Evolutionary conservation across 768 basidiomycete genomes (phyloP).

Genomic region (Strobilomyces echinocephalus): DNA sequence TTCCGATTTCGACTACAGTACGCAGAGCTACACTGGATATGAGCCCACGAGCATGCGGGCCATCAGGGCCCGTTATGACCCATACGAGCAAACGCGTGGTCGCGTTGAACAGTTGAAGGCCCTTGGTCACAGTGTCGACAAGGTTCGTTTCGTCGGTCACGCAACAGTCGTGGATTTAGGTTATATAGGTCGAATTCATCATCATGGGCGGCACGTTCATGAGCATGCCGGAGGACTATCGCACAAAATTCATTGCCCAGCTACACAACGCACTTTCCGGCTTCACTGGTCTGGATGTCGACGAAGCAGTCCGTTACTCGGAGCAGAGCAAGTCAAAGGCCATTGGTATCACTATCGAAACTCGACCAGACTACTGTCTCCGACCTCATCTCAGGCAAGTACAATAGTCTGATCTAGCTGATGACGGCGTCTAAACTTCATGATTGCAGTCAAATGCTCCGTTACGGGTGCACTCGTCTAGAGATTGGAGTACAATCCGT

Average conservation of each 20-base stretch:
- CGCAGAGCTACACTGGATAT: conserved; percentile 92
- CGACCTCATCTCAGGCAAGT: conserved; percentile 86
- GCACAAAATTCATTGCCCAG: conserved; percentile 89
- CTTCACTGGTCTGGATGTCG: conserved; percentile 87
- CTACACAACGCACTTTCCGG: conserved; percentile 96
- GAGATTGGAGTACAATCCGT: conserved; percentile 99
- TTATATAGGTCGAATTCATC: conserved; percentile 74
- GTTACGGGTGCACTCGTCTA: conserved; percentile 96
- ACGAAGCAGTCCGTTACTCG: conserved; percentile 95
- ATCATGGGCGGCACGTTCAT: conserved; percentile 99
- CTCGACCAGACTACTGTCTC: conserved; percentile 95
- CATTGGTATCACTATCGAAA: conserved; percentile 98
- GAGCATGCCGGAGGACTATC: conserved; percentile 98
- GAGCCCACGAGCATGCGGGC: conserved; percentile 99
- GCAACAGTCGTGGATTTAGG: neutral
- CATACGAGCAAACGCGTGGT: conserved; percentile 94
- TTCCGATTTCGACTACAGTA: conserved; percentile 99
- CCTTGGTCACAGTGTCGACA: conserved; percentile 96
- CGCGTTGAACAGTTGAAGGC: conserved; percentile 93
- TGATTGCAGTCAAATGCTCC: conserved; percentile 85
- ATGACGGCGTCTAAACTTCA: neutral
- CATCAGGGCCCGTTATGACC: conserved; percentile 93
- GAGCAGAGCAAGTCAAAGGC: conserved; percentile 98
- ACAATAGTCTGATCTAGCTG: neutral
- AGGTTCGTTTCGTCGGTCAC: conserved; percentile 48